Conservation (phyloP, 495 filamentous ascomycete genomes). For the Penicillium dipodomyicola region DNA sequence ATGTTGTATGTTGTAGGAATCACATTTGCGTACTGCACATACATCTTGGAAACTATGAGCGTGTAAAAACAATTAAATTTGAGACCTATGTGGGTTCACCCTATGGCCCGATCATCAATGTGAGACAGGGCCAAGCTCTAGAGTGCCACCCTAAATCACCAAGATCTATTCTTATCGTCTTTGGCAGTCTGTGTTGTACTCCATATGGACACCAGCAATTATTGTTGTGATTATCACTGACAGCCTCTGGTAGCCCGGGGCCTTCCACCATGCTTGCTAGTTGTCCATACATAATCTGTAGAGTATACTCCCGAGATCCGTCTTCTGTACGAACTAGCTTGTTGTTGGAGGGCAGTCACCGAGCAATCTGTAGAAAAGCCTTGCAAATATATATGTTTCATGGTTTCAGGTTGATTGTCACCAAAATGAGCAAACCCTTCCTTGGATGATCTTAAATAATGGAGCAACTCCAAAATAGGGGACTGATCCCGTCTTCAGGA, state of each 20-base stretch:
- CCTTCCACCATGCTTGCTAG: neutral
- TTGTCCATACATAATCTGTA: neutral
- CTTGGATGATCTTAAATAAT: neutral
- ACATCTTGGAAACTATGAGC: neutral
- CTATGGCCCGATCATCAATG: slow-evolving; percentile 5
- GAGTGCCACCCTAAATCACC: slow-evolving; percentile 1
- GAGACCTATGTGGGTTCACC: slow-evolving; percentile 1
- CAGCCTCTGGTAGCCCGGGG: neutral
- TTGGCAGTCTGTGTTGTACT: neutral
- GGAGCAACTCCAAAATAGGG: slow-evolving; percentile 3
- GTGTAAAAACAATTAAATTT: neutral
- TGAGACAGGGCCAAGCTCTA: slow-evolving; percentile 11
- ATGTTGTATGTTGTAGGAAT: neutral
- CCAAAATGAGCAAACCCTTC: neutral
- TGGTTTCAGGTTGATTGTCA: slow-evolving; percentile 9
- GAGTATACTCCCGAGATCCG: neutral
- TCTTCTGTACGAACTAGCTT: neutral
- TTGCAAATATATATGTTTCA: neutral
- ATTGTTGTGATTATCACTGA: slow-evolving; percentile 4
- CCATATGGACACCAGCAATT: slow-evolving; percentile 2
- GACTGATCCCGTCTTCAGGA: neutral
- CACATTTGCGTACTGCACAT: neutral
- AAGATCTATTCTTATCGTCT: slow-evolving; percentile 6
- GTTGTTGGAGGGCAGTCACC: neutral
- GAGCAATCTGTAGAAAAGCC: neutral